phyloP scores from a whole-genome alignment of 2,329 filamentous ascomycete species.

The Diaporthe ampelina region DNA sequence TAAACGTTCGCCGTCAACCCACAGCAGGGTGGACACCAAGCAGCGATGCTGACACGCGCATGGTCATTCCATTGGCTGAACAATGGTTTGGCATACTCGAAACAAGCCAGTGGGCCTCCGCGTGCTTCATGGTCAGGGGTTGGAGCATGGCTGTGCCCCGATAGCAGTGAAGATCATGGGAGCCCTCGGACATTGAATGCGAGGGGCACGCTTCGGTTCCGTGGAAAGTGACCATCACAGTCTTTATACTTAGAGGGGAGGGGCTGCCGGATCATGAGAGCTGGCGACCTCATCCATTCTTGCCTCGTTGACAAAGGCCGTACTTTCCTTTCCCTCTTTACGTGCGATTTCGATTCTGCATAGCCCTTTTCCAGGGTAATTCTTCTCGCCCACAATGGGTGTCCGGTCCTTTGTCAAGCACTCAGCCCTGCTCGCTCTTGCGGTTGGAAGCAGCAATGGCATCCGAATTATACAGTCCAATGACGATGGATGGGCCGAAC shows the following conservation, averaged over 20 bases:
- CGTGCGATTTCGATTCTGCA: background rate
- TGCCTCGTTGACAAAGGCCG: background rate
- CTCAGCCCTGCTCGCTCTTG: constrained; percentile 35
- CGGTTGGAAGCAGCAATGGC: constrained; percentile 22
- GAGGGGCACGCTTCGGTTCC: background rate
- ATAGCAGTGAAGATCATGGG: background rate
- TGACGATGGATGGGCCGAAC: constrained; percentile 82
- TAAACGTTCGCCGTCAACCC: constrained; percentile 16
- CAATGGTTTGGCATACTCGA: constrained; percentile 1
- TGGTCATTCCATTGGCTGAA: constrained; percentile 5
- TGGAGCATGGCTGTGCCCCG: constrained; percentile 18
- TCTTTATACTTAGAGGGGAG: constrained; percentile 3
- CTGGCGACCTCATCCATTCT: background rate
- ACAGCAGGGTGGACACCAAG: constrained; percentile 8
- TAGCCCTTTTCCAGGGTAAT: background rate
- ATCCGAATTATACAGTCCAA: constrained; percentile 73
- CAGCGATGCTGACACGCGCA: constrained; percentile 29
- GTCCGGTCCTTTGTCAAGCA: constrained; percentile 37
- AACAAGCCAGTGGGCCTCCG: constrained; percentile 30
- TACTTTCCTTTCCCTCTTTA: background rate
- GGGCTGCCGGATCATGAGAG: constrained; percentile 3
- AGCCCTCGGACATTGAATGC: constrained; percentile 12
- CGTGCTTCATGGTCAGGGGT: constrained; percentile 28
- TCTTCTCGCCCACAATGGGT: constrained; percentile 22
- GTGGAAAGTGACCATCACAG: background rate